A percentile compares a stretch with the other conserved stretches of the same genome.
Conservation (phyloP, 1,139 yeast genomes). For the Kodamaea suecica region DNA sequence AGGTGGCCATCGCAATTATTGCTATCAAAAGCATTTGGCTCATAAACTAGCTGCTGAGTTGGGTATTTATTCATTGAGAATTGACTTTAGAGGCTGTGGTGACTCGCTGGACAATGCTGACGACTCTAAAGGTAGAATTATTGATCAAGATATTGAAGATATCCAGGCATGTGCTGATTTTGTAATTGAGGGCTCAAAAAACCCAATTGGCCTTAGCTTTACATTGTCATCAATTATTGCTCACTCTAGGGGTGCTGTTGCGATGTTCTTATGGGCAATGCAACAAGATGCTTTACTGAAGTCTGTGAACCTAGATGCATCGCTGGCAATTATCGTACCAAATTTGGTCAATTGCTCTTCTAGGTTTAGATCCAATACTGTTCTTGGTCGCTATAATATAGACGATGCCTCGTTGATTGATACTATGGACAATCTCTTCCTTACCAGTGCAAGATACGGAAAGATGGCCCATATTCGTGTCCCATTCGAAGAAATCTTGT, state of each 20-base stretch:
- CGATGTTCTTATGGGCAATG: conserved; percentile 73
- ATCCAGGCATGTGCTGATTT: conserved; percentile 52
- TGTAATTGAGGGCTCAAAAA: conserved; percentile 32
- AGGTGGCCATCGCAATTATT: conserved; percentile 79
- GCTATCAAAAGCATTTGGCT: conserved; percentile 67
- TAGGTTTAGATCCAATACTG: conserved; percentile 45
- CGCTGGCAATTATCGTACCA: conserved; percentile 49
- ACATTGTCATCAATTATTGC: conserved; percentile 56
- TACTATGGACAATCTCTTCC: conserved; percentile 2
- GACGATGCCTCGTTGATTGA: conserved; percentile 12
- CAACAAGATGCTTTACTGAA: conserved; percentile 34
- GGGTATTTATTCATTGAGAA: conserved; percentile 65
- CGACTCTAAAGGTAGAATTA: conserved; percentile 47
- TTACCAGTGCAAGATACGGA: conserved; percentile 46
- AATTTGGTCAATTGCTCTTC: conserved; percentile 70
- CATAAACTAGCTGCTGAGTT: conserved; percentile 52
- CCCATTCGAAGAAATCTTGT: conserved; percentile 51
- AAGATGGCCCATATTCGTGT: conserved; percentile 35
- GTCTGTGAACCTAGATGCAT: conserved; percentile 19
- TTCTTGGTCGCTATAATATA: conserved; percentile 32
- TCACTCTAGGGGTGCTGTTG: conserved; percentile 79
- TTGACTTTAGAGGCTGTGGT: conserved; percentile 88
- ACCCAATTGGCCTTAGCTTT: conserved; percentile 38
- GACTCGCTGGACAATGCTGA: conserved; percentile 58
- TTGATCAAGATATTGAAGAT: conserved; percentile 67